Evolutionary conservation across 192 early-diverging fungal species (phyloP), one percentile per base, ranked within the genome.

Genomic region (Backusella luteola): DNA sequence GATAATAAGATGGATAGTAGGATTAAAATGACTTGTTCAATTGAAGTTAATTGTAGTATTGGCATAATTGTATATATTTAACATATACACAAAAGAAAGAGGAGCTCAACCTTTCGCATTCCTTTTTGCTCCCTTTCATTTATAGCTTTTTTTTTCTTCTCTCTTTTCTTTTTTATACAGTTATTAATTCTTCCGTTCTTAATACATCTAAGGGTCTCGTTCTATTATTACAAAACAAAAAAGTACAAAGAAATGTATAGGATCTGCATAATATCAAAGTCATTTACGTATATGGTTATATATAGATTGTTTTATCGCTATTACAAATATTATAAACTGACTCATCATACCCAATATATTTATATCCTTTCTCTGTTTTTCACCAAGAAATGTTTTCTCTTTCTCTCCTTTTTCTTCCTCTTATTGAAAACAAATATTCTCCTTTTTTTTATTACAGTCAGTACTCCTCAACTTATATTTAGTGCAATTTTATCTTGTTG

Each of bases 11-110:
- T 29, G 21, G 56, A 63, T 7, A 63, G 2, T 29, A 63, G 12
- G 11, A 63, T 63, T 63, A 63, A 63, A 29, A 63, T 63, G 11
- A 4, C 56, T 63, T 63, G 56, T 63, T 63, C 56, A 63, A 63
- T 63, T 26, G 56, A 4, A 63, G 56, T 63, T 63, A 63, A 29
- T 63, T 63, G 56, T 63, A 63, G 56, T 63, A 29, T 63, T 63
- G 56, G 56, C 56, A 63, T 63, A 63, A 29, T 63, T 63, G 26
- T 63, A 63, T 63, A 29, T 63, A 63, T 26, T 53, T 19, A 63
- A 23, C 26, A 63, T 29, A 63, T 63, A 63, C 26, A 29, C 56
- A 63, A 63, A 63, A 63, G 56, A 63, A 29, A 63, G 56, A 63
- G 56, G 23, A 29, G 21, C 56, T 29, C 2, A 63, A 63, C 56